phyloP scores from a whole-genome alignment of 352 stramenopile genomes.

The Pythium coloratum region DNA sequence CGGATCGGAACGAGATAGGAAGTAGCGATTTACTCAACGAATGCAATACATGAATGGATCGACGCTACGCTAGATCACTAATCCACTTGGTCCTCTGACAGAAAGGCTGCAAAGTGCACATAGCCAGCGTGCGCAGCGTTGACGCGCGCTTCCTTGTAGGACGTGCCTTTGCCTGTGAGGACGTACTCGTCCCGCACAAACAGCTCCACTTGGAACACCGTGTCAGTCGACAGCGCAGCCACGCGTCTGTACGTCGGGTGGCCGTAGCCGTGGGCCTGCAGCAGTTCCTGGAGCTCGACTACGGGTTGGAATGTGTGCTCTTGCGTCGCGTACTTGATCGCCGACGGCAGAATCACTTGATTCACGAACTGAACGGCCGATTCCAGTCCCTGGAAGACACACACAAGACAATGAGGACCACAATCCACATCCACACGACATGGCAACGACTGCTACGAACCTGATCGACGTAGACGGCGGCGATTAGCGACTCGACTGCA shows the following conservation, averaged over 20 bases:
- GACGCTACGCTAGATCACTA: not conserved
- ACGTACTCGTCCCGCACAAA: conserved; percentile 61
- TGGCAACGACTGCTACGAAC: conserved; percentile 18
- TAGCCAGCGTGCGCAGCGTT: conserved; percentile 56
- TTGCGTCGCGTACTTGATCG: conserved; percentile 53
- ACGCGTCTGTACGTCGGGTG: conserved; percentile 73
- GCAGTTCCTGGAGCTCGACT: conserved; percentile 61
- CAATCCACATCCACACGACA: conserved; percentile 2
- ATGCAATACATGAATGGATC: conserved; percentile 7
- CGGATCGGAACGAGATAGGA: not conserved
- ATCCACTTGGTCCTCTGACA: conserved; percentile 2
- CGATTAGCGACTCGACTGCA: conserved; percentile 77
- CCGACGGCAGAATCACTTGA: conserved; percentile 53
- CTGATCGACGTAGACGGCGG: conserved; percentile 76
- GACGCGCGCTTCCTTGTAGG: conserved; percentile 61
- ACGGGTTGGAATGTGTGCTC: conserved; percentile 59
- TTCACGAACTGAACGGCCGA: conserved; percentile 65
- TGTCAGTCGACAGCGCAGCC: conserved; percentile 44
- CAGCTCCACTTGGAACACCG: conserved; percentile 51
- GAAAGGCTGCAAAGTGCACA: conserved; percentile 42
- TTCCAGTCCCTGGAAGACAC: conserved; percentile 48
- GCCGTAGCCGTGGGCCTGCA: conserved; percentile 62
- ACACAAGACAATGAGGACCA: not conserved
- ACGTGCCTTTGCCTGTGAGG: conserved; percentile 43
- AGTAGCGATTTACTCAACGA: not conserved